Conservation (phyloP, 352 stramenopile species). For the Globisporangium recalcitrans region DNA sequence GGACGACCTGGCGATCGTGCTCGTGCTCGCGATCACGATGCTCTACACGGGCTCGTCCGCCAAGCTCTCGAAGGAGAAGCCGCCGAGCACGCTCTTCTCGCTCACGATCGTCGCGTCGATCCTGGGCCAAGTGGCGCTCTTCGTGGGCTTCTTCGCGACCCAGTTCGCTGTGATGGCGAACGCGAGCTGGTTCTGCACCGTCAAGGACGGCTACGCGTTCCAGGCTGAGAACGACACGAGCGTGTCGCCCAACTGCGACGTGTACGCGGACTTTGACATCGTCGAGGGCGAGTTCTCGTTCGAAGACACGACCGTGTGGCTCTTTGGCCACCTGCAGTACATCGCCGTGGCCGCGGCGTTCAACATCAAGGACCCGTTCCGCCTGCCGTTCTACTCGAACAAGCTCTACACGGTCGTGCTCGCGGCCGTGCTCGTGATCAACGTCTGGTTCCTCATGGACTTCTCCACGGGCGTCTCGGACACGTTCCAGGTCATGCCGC, state of each 20-base stretch:
- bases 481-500: slow-evolving; percentile 43
- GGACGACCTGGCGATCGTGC: slow-evolving; percentile 49
- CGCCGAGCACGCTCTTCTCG: slow-evolving; percentile 47
- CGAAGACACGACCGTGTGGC: slow-evolving; percentile 47
- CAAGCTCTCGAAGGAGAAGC: slow-evolving; percentile 29
- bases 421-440: slow-evolving; percentile 26
- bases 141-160: slow-evolving; percentile 40
- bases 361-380: slow-evolving; percentile 50
- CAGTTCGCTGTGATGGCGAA: slow-evolving; percentile 25
- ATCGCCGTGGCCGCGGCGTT: slow-evolving; percentile 49
- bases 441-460: slow-evolving; percentile 50
- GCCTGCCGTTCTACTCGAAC: slow-evolving; percentile 43
- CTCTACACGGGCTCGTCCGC: slow-evolving; percentile 37
- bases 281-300: slow-evolving; percentile 38
- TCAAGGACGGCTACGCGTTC: slow-evolving; percentile 27
- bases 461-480: slow-evolving; percentile 26
- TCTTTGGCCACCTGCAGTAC: slow-evolving; percentile 55
- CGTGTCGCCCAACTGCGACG: slow-evolving; percentile 9
- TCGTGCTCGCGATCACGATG: slow-evolving; percentile 50
- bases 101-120: slow-evolving; percentile 44
- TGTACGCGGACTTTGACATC: slow-evolving; percentile 18
- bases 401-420: slow-evolving; percentile 28
- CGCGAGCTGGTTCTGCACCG: slow-evolving; percentile 42
- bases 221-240: slow-evolving; percentile 18
- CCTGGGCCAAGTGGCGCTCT: slow-evolving; percentile 39